Evolutionary conservation across 2,329 filamentous ascomycete species (phyloP), one percentile per base, ranked within the genome.

Genomic region (Truncatella angustata): DNA sequence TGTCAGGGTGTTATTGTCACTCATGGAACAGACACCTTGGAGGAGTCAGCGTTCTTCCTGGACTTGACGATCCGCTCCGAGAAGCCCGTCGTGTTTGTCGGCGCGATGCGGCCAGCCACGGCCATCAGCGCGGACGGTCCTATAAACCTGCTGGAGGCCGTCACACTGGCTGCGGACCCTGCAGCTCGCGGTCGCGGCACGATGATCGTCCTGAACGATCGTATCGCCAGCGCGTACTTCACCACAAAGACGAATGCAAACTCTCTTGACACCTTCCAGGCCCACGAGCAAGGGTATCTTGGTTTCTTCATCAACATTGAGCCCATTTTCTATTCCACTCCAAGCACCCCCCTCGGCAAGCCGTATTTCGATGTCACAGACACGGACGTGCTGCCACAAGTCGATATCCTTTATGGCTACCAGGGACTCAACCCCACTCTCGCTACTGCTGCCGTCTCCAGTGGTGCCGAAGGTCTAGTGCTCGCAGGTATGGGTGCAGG

Each of bases 11-110:
- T 78, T 5, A 79, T 86, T 5, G 69, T 87, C 49, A 86, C 84
- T 0, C 84, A 87, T 59, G 84, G 84, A 44, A 87, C 84, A 7
- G 84, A 87, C 59, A 85, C 81, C 0, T 71, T 87, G 1, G 83
- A 86, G 59, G 83, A 86, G 64, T 78, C 79, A 0, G 79, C 82
- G 7, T 85, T 86, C 69, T 85, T 85, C 69, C 68, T 86, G 7
- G 79, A 85, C 56, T 66, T 80, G 3, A 82, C 80, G 0, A 63
- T 85, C 30, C 76, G 76, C 57, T 80, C 75, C 39, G 71, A 72
- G 26, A 85, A 86, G 64, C 82, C 83, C 1, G 73, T 86, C 4
- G 74, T 86, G 4, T 61, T 82, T 21, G 82, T 83, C 2, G 83
- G 82, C 4, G 77, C 83, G 16, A 86, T 86, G 83, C 73, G 83